Percentiles rank a stretch among this genome's conserved stretches.
These are phyloP conservation scores for Yamadazyma pseudoaaseri DNA, from an alignment of 1,139 yeast species.

Conservation along the genomic window DNA sequence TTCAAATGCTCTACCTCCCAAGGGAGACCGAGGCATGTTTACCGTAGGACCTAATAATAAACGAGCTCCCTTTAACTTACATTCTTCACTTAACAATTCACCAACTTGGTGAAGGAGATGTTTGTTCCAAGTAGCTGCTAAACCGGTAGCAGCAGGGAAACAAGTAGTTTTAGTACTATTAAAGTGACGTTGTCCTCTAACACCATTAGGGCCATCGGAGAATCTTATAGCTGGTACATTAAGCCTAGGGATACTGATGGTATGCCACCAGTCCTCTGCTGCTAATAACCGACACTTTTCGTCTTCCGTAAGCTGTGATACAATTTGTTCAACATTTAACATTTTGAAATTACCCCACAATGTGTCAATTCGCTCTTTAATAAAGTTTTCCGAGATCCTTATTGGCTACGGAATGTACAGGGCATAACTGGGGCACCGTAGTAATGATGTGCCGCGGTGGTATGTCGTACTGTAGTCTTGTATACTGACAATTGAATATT, in stretches of 20 bases:
- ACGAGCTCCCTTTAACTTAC: slow-evolving; percentile 36
- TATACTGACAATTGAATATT: no score
- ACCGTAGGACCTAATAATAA: slow-evolving; percentile 55
- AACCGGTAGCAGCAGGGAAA: slow-evolving; percentile 36
- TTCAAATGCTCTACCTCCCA: slow-evolving; percentile 67
- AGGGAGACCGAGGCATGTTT: slow-evolving; percentile 57
- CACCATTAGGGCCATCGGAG: slow-evolving; percentile 38
- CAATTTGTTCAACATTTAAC: slow-evolving; percentile 44
- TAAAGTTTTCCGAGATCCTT: no score
- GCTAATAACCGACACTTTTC: slow-evolving; percentile 51
- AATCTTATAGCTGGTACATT: slow-evolving; percentile 33
- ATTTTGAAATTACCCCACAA: no score
- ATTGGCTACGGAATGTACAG: no score
- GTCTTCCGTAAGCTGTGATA: slow-evolving; percentile 40
- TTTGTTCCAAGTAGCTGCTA: slow-evolving; percentile 44
- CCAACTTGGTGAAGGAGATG: slow-evolving; percentile 27
- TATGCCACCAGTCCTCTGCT: slow-evolving; percentile 58
- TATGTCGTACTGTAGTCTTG: no score
- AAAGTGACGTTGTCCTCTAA: slow-evolving; percentile 32
- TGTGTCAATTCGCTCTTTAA: no score
- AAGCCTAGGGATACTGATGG: slow-evolving; percentile 46
- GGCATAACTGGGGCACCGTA: no score
- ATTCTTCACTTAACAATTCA: slow-evolving; percentile 34
- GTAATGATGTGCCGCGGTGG: no score
- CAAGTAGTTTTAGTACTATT: slow-evolving; percentile 33